A percentile compares a stretch with the other conserved stretches of the same genome.
Evolutionary conservation across 345 rosid species (phyloP).

Genomic region (thale cress (Arabidopsis thaliana)): DNA sequence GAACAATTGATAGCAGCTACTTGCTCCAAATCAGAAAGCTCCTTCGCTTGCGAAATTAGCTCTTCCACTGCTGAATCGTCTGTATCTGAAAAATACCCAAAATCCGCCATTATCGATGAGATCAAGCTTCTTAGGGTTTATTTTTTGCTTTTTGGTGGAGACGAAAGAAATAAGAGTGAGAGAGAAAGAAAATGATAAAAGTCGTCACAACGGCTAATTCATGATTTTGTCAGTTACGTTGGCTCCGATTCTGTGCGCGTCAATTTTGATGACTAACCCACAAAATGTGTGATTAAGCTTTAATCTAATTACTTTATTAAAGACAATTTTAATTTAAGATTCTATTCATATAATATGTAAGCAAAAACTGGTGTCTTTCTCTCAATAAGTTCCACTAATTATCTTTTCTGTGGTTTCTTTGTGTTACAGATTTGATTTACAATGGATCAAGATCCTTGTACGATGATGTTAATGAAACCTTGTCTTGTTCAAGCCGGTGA

Average conservation of each 20-base stretch:
- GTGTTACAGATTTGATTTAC: conserved; percentile 42
- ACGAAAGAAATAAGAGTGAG: neutral
- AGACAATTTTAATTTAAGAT: neutral
- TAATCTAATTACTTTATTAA: neutral
- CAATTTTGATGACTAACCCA: conserved; percentile 32
- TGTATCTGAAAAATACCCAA: conserved; percentile 66
- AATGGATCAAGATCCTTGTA: conserved; percentile 41
- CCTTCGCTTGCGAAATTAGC: conserved; percentile 66
- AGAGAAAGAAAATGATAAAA: conserved; percentile 5
- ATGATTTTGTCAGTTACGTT: conserved; percentile 40
- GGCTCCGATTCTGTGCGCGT: conserved; percentile 28
- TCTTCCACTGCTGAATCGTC: conserved; percentile 85
- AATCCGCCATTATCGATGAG: conserved; percentile 60
- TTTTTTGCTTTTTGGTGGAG: neutral
- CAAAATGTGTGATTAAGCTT: neutral
- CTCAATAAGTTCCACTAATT: neutral
- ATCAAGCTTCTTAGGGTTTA: conserved; percentile 23
- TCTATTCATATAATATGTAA: neutral
- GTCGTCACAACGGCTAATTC: conserved; percentile 59
- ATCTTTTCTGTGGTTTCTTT: conserved; percentile 29
- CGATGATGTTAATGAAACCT: conserved; percentile 32
- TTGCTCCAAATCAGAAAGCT: conserved; percentile 75
- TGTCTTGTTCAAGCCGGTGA: conserved; percentile 66
- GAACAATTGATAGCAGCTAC: conserved; percentile 78
- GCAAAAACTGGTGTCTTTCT: neutral